A percentile compares a stretch with the other conserved stretches of the same genome.
phyloP scores from a whole-genome alignment of 1,139 yeast genomes.

The Geotrichum phurueaensis region DNA sequence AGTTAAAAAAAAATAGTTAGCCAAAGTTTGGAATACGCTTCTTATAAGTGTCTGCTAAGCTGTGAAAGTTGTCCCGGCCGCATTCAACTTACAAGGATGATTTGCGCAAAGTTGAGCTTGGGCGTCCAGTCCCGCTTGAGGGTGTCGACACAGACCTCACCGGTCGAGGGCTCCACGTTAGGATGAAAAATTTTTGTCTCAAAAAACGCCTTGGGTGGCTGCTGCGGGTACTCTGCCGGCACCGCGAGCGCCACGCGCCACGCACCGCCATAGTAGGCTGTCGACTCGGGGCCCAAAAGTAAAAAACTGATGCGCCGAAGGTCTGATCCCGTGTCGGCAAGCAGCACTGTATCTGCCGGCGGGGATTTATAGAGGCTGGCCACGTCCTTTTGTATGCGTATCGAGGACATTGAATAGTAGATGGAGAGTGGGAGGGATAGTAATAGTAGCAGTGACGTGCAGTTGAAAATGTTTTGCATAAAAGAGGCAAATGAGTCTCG shows the following conservation, averaged over 20 bases:
- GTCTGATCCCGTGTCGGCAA: slow-evolving; percentile 10
- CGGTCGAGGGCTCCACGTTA: slow-evolving; percentile 61
- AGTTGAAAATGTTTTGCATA: no score
- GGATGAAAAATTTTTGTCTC: slow-evolving; percentile 58
- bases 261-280: slow-evolving; percentile 48
- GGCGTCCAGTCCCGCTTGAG: slow-evolving; percentile 63
- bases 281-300: slow-evolving; percentile 50
- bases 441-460: not conserved
- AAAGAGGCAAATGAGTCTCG: not conserved
- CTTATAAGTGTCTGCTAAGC: not conserved
- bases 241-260: slow-evolving; percentile 51
- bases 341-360: slow-evolving; percentile 21
- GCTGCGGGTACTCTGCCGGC: slow-evolving; percentile 52
- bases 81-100: slow-evolving; percentile 24
- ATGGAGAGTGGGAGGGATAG: no score
- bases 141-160: slow-evolving; percentile 79
- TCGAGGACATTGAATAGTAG: slow-evolving; percentile 1
- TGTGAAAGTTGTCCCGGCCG: no score
- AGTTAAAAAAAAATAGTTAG: not conserved
- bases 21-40: not conserved
- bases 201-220: slow-evolving; percentile 59
- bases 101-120: slow-evolving; percentile 39
- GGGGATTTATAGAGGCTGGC: slow-evolving; percentile 17
- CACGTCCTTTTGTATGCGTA: slow-evolving; percentile 20
- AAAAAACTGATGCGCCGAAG: slow-evolving; percentile 12